Evolutionary conservation across 768 basidiomycete species (phyloP).

Genomic region (Harrya chromipes): DNA sequence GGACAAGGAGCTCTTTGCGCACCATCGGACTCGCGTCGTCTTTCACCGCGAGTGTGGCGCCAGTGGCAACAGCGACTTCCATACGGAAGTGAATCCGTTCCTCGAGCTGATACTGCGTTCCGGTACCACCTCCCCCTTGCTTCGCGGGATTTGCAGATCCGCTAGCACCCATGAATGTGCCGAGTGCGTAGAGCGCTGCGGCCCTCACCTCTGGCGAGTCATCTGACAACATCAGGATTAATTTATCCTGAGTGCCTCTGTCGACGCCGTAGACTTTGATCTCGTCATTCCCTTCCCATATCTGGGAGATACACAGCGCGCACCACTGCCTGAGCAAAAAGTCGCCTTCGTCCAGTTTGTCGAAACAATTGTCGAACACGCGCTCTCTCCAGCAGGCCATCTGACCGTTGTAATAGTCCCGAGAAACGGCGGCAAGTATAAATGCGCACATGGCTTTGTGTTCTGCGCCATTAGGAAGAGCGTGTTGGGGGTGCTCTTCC

Average conservation of each 20-base stretch:
- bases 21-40: constrained; percentile 97
- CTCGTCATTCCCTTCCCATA: constrained; percentile 93
- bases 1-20: constrained; percentile 86
- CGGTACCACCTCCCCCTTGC: constrained; percentile 81
- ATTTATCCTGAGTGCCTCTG: constrained; percentile 74
- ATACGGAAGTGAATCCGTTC: constrained; percentile 80
- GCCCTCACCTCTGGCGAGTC: constrained; percentile 91
- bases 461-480: constrained; percentile 90
- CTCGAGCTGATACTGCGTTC: constrained; percentile 71
- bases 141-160: constrained; percentile 66
- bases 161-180: constrained; percentile 89
- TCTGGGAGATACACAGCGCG: constrained; percentile 86
- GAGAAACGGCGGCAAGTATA: constrained; percentile 84
- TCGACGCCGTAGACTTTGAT: constrained; percentile 83
- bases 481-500: constrained; percentile 51
- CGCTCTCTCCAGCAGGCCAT: constrained; percentile 75
- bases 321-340: constrained; percentile 95
- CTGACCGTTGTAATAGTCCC: constrained; percentile 89
- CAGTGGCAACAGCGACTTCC: constrained; percentile 91
- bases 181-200: constrained; percentile 87
- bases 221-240: constrained; percentile 76
- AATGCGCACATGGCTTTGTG: constrained; percentile 99
- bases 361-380: constrained; percentile 86
- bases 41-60: constrained; percentile 82
- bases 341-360: constrained; percentile 82